A percentile compares a stretch with the other conserved stretches of the same genome.
phyloP scores from a whole-genome alignment of 148 eudicot genomes.

The Vaccinium vitisidaea region DNA sequence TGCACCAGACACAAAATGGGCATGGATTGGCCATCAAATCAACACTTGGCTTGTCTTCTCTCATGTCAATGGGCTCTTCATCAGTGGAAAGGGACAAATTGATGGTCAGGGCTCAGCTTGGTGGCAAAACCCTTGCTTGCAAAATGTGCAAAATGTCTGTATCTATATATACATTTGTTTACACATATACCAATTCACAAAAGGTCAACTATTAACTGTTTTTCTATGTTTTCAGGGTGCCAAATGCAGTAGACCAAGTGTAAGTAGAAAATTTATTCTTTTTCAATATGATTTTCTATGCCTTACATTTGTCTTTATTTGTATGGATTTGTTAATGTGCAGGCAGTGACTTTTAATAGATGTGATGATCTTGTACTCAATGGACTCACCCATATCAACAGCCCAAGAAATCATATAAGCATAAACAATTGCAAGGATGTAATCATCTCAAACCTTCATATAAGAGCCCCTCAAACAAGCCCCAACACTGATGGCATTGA shows the following conservation, averaged over 20 bases:
- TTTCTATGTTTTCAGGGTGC: conserved; percentile 27
- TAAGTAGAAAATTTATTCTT: conserved; percentile 14
- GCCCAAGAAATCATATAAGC: conserved; percentile 46
- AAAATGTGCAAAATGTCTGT: conserved; percentile 18
- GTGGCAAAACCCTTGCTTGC: conserved; percentile 45
- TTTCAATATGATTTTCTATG: neutral
- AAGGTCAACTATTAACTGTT: neutral
- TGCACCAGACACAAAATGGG: conserved; percentile 36
- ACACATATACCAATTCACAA: neutral
- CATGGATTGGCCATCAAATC: conserved; percentile 31
- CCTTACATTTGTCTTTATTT: neutral
- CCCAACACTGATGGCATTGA: conserved; percentile 52
- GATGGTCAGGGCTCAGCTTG: conserved; percentile 53
- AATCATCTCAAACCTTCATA: conserved; percentile 29
- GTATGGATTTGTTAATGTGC: conserved; percentile 1
- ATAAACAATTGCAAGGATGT: conserved; percentile 29
- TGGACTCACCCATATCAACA: conserved; percentile 45
- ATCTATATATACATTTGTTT: neutral
- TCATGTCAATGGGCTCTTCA: conserved; percentile 31
- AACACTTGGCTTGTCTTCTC: conserved; percentile 44
- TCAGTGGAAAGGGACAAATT: conserved; percentile 41
- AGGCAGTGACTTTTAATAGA: conserved; percentile 43
- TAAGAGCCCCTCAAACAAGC: conserved; percentile 45
- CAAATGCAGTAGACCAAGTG: conserved; percentile 35
- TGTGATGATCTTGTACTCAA: conserved; percentile 38